Base-by-base conservation (phyloP, 2,329 filamentous ascomycete species). In the Xylariaceae sp. region DNA sequence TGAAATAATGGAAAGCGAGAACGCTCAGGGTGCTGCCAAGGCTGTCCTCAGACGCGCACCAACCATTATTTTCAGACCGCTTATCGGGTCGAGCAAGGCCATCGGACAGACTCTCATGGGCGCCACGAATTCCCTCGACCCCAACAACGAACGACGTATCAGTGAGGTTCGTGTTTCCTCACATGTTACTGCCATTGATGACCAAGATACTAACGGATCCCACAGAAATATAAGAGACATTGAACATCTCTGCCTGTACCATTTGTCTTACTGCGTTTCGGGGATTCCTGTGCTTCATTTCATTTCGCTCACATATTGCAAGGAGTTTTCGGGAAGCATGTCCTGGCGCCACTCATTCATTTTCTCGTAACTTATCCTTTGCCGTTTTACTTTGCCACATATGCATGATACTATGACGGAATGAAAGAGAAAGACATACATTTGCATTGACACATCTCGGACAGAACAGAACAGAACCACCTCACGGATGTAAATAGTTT, bases 11-110 rank as follows among this genome's bases (percentile, higher is more conserved):
- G 90, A 96, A 62, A 90, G 87, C 61, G 81, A 83, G 18, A 90
- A 83, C 51, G 91, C 92, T 1, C 82, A 84, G 39, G 90, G 89
- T 2, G 90, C 88, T 1, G 89, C 90, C 12, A 83, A 76, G 62
- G 91, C 87, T 1, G 83, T 99, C 15, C 77, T 86, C 53, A 86
- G 81, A 66, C 82, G 89, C 59, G 90, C 91, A 30, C 94, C 94
- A n/a, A 96, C 91, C 0, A 89, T 97, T 17, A 87, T 99, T 45
- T 82, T 99, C 58, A 77, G 91, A 48, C 94, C 94, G 7, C 89
- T 90, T 3, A 90, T 97, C 61, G 95, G 92, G 0, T 89, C 90
- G 7, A 90, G 86, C 33, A 92, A 92, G 68, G 92, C 86, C 0
- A 84, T 96, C 44, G 89, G 90, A 9, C 89, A 95, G 73, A 90